A percentile compares a stretch with the other conserved stretches of the same genome.
Conservation (phyloP, 352 stramenopile species). For the Phytophthora foliorum region DNA sequence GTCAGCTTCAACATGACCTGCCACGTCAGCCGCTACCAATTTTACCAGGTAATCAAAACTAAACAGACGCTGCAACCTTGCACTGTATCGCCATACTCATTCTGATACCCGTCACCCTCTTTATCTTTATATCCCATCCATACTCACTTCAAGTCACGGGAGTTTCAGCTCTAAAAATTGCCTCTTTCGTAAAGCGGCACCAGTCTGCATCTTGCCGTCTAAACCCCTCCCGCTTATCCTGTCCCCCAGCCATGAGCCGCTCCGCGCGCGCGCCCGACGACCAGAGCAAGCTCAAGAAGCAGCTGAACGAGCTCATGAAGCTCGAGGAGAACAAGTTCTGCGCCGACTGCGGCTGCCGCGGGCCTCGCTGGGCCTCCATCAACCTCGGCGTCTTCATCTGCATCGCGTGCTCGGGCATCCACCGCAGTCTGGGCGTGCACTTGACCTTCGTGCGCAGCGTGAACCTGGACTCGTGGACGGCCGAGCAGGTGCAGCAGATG, state of each 20-base stretch:
- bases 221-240: background rate
- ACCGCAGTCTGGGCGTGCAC: slow-evolving; percentile 94
- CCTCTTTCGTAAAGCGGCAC: slow-evolving; percentile 3
- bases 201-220: slow-evolving; percentile 20
- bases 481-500: slow-evolving; percentile 92
- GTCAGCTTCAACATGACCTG: slow-evolving; percentile 20
- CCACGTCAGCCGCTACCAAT: slow-evolving; percentile 13
- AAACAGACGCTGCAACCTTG: no score
- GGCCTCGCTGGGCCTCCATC: slow-evolving; percentile 93
- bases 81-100: background rate
- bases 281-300: slow-evolving; percentile 91
- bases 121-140: background rate
- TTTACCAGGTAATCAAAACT: background rate
- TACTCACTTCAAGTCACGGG: slow-evolving; percentile 32
- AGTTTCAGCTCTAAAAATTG: slow-evolving; percentile 30
- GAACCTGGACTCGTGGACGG: slow-evolving; percentile 95
- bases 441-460: slow-evolving; percentile 94
- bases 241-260: slow-evolving; percentile 61
- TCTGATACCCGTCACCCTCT: background rate
- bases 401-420: slow-evolving; percentile 94
- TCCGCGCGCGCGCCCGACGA: slow-evolving; percentile 65
- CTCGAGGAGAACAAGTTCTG: slow-evolving; percentile 94
- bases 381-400: slow-evolving; percentile 97
- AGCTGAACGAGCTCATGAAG: slow-evolving; percentile 91
- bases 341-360: slow-evolving; percentile 88